Base-by-base conservation (phyloP, 1,139 yeast genomes). In the Pichia sp. region DNA sequence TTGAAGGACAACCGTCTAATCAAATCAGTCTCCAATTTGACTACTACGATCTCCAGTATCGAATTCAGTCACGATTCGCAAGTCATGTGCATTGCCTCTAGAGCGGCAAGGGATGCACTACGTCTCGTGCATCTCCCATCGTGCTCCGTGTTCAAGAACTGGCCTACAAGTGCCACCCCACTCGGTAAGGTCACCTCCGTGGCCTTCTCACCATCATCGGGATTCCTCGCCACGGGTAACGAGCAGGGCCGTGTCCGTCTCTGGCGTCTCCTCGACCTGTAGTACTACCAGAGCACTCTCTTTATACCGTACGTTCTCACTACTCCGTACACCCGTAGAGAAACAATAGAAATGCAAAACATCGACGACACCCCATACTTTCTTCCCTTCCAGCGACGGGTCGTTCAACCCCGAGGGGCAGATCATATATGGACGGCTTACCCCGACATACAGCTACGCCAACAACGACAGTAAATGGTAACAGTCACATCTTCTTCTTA, bases 161-260 rank as follows among this genome's bases (percentile, higher is more conserved):
- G 98, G 98, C 99, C 99, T 16, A 91, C 97, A 3, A 78, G 91
- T 39, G 91, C 87, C 8, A 88, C 99, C 0, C 98, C 98, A 4
- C 70, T 93, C 47, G 99, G 98, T 19, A 77, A 80, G 48, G 96
- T 93, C 29, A 85, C 96, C 1, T 63, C 81, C n/a, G 80, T 77
- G 4, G 72, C 77, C 10, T 88, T 88, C 58, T 77, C 94, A 20
- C 88, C 94, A 20, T 77, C 77, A 45, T 76, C 79, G 40, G 91
- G 86, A 58, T 76, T 87, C 78, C 60, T 91, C 42, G 86, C 91
- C 14, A 73, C 87, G 2, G 98, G 96, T 43, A 91, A 88, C 52
- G 94, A 86, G 52, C 83, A 76, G 21, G 99, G 98, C 10, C 78
- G 76, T 54, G 94, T 83, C 10, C 77, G 97, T 46, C 67, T 91